Percentiles rank a stretch among this genome's conserved stretches.
These are phyloP conservation scores for Achaetomiella virescens DNA, from an alignment of 495 filamentous ascomycete genomes.

Conservation along the genomic window DNA sequence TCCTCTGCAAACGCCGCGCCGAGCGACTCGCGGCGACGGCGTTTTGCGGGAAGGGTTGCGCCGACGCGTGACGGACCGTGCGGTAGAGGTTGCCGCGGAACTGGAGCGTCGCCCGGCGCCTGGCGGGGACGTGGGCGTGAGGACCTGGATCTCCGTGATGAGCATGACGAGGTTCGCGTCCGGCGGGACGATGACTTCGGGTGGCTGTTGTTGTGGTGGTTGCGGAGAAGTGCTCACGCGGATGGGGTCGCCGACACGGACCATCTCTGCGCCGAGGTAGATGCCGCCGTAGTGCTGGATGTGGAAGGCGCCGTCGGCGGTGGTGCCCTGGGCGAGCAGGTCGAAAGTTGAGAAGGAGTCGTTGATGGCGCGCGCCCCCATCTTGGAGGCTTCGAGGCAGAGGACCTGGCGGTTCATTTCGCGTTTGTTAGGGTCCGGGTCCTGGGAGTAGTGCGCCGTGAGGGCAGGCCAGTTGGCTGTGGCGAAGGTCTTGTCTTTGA, in stretches of 20 bases:
- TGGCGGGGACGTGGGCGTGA: conserved; percentile 12
- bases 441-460: conserved; percentile 12
- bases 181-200: not conserved
- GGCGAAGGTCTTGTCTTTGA: conserved; percentile 23
- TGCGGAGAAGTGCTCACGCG: conserved; percentile 28
- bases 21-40: conserved; percentile 18
- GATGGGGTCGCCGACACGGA: conserved; percentile 34
- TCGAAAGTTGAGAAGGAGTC: conserved; percentile 40
- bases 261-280: conserved; percentile 43
- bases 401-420: conserved; percentile 23
- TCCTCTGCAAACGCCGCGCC: conserved; percentile 33
- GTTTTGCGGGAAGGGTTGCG: conserved; percentile 7
- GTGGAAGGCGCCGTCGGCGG: conserved; percentile 7
- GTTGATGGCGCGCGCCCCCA: conserved; percentile 36
- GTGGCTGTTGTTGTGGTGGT: not conserved
- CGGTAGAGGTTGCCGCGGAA: conserved; percentile 28
- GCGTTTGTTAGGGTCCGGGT: conserved; percentile 10
- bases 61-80: conserved; percentile 10
- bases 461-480: conserved; percentile 27
- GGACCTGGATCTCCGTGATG: conserved; percentile 21
- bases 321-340: conserved; percentile 13
- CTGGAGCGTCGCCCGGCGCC: conserved; percentile 19
- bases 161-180: conserved; percentile 31
- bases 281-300: conserved; percentile 25
- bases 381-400: conserved; percentile 41